Evolutionary conservation across 192 early-diverging fungal species (phyloP).

Genomic region (Backusella luteola): DNA sequence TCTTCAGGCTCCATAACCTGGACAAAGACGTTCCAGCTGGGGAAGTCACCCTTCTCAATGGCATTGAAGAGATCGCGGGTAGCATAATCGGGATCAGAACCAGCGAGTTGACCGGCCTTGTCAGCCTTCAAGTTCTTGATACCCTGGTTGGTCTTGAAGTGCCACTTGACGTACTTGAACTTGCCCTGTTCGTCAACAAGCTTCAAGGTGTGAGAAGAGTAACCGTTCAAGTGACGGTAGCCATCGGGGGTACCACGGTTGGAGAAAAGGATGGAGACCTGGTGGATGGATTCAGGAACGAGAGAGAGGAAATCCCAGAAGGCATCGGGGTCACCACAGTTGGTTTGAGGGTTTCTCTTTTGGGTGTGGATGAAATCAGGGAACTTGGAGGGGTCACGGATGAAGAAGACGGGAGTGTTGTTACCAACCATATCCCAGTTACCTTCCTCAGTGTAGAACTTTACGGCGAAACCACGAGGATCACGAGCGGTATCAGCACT

Average conservation of each 20-base stretch:
- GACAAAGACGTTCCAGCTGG: constrained; percentile 70
- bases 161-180: constrained; percentile 81
- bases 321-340: constrained; percentile 65
- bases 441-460: constrained; percentile 85
- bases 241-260: constrained; percentile 81
- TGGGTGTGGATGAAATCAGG: constrained; percentile 85
- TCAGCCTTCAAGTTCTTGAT: constrained; percentile 67
- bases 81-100: constrained; percentile 70
- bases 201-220: constrained; percentile 75
- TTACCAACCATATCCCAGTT: constrained; percentile 89
- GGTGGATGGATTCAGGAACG: constrained; percentile 76
- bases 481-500: constrained; percentile 76
- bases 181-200: constrained; percentile 69
- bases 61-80: constrained; percentile 75
- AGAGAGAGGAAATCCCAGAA: constrained; percentile 83
- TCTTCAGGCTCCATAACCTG: constrained; percentile 76
- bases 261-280: constrained; percentile 78
- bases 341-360: constrained; percentile 79
- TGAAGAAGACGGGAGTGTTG: constrained; percentile 84
- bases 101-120: constrained; percentile 58
- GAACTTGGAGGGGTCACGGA: constrained; percentile 78
- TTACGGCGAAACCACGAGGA: constrained; percentile 79
- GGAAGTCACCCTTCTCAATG: constrained; percentile 67
- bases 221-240: constrained; percentile 85
- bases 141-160: constrained; percentile 80